Evolutionary conservation across 306 rosid species (phyloP).

Genomic region (Begonia peltatifolia): DNA sequence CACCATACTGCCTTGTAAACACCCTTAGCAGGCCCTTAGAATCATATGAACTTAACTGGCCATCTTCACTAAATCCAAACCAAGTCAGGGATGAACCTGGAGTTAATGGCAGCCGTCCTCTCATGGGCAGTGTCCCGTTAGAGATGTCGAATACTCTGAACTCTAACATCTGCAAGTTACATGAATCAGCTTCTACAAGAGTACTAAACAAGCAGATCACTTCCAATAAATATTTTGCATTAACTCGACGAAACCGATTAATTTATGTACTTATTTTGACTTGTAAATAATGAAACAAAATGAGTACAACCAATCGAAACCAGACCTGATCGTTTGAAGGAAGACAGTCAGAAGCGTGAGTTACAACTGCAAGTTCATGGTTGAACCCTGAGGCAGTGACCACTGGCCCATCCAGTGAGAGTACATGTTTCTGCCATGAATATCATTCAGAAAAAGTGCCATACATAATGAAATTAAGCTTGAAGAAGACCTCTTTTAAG

Average conservation of each 20-base stretch:
- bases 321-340: slow-evolving; percentile 73
- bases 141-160: slow-evolving; percentile 46
- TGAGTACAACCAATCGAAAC: neutral
- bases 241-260: no score
- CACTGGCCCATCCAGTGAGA: slow-evolving; percentile 77
- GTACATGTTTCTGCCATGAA: slow-evolving; percentile 54
- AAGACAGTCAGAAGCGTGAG: slow-evolving; percentile 57
- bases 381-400: slow-evolving; percentile 88
- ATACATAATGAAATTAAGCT: no score
- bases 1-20: slow-evolving; percentile 70
- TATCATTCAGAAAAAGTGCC: slow-evolving; percentile 7
- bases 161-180: slow-evolving; percentile 54
- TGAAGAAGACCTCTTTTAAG: no score
- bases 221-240: no score
- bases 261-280: no score
- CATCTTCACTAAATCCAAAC: slow-evolving; percentile 94
- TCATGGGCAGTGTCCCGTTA: slow-evolving; percentile 37
- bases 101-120: slow-evolving; percentile 65
- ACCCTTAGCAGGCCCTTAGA: slow-evolving; percentile 86
- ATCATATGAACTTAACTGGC: slow-evolving; percentile 71
- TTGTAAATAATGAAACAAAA: no score
- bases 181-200: neutral
- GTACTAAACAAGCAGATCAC: no score
- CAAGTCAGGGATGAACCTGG: slow-evolving; percentile 72
- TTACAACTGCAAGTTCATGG: slow-evolving; percentile 74